Base-by-base conservation (phyloP, 495 filamentous ascomycete species). In the Xylaria scruposa region DNA sequence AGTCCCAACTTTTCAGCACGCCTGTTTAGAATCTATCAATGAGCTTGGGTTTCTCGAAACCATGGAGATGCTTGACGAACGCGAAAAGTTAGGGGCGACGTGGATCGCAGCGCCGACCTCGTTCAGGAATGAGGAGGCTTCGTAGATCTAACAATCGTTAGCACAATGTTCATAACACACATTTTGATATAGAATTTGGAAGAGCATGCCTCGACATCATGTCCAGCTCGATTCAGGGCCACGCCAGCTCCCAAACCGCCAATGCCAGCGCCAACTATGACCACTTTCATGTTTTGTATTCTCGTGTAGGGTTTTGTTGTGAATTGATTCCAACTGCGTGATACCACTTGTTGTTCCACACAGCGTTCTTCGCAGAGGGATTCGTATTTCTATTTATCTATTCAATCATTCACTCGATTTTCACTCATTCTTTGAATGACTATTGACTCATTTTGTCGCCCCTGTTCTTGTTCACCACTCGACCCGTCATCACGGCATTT, bases 41-140 rank as follows among this genome's bases (percentile, higher is more conserved):
- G 96, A 98, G 80, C 89, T 90, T 17, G 96, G 98, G 78, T 99
- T 97, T 75, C 87, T 95, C 68, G 95, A 97, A 76, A 94, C 92
- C 54, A 83, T 97, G 21, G 90, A 91, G 46, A 97, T 98, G 91
- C 85, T 99, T 21, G 91, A 97, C 46, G 91, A 93, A 75, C 17
- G 44, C 2, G 44, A 17, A 19, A 19, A 17, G 73, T 88, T 88
- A 1, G 87, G 86, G 4, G 81, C 78, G 21, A 87, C 68, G 33
- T 83, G 78, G 51, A 88, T 84, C n/a, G 86, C 87, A n/a, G 87
- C 88, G 17, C 88, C 88, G 7, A 87, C 79, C 74, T 90, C 87
- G 42, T 80, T 84, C 29, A 83, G 76, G 64, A 90, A 84, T 1
- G 42, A 72, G 2, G 84, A 87, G 46, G 83, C 84, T 74, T 89